Conservation (phyloP, 805 yeast genomes). For the Vanderwaltozyma yarrowii region DNA sequence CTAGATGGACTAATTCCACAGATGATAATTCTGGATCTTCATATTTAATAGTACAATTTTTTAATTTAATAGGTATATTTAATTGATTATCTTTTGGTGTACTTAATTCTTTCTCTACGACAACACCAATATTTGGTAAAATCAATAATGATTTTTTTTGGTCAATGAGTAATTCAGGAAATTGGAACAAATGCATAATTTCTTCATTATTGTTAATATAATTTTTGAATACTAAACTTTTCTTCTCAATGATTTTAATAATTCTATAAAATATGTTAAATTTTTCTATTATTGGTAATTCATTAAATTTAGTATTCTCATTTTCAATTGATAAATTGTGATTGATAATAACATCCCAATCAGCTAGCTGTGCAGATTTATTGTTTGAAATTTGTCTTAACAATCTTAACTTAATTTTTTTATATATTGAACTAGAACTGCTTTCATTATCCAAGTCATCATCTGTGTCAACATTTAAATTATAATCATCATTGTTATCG, state of each 20-base stretch:
- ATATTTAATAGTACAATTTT: slow-evolving; percentile 21
- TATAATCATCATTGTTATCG: slow-evolving; percentile 1
- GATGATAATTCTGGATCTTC: slow-evolving; percentile 9
- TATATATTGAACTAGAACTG: slow-evolving; percentile 10
- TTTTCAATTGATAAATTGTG: slow-evolving; percentile 10
- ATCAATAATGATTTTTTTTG: slow-evolving; percentile 13
- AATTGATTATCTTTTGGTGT: slow-evolving; percentile 3
- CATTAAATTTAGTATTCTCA: slow-evolving; percentile 4
- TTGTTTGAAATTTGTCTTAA: slow-evolving; percentile 18
- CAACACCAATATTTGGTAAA: slow-evolving; percentile 18
- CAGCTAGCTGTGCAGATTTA: slow-evolving; percentile 13
- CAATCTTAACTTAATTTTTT: slow-evolving; percentile 12
- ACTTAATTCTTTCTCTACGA: slow-evolving; percentile 11
- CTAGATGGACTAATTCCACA: slow-evolving; percentile 20
- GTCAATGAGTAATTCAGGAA: slow-evolving; percentile 12
- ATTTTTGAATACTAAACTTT: slow-evolving; percentile 21
- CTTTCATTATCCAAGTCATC: slow-evolving; percentile 5
- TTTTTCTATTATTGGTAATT: slow-evolving; percentile 13
- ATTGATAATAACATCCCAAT: slow-evolving; percentile 21
- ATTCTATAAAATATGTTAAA: slow-evolving; percentile 20
- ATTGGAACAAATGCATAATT: slow-evolving; percentile 13
- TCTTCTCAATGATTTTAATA: slow-evolving; percentile 23
- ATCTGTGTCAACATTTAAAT: slow-evolving; percentile 4
- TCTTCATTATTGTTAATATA: slow-evolving; percentile 18
- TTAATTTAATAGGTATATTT: slow-evolving; percentile 20